A percentile compares a stretch with the other conserved stretches of the same genome.
These are phyloP conservation scores for Iberis pinnata DNA, from an alignment of 345 rosid genomes.

Conservation along the genomic window DNA sequence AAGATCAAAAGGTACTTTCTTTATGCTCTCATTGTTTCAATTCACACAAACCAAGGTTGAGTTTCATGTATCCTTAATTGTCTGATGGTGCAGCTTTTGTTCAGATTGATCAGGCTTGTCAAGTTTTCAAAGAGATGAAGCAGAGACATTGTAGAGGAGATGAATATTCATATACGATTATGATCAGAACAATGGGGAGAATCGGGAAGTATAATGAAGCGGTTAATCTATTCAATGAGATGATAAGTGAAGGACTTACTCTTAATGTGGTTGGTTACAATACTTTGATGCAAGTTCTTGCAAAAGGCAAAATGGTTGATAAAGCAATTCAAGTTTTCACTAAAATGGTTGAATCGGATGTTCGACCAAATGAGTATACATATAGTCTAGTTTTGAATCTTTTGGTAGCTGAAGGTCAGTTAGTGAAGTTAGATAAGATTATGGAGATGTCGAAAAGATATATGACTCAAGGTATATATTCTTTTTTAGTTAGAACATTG, in stretches of 20 bases:
- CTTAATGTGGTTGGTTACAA: constrained; percentile 61
- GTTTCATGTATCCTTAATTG: constrained; percentile 46
- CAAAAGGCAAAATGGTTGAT: constrained; percentile 54
- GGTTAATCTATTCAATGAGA: constrained; percentile 57
- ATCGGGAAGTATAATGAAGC: constrained; percentile 55
- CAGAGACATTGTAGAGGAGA: constrained; percentile 58
- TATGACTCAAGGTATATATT: constrained; percentile 67
- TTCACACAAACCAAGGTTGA: not conserved
- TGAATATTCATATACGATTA: constrained; percentile 71
- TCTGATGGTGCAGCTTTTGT: constrained; percentile 43
- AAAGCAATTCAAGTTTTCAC: constrained; percentile 64
- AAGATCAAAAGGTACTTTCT: constrained; percentile 58
- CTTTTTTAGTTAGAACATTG: constrained; percentile 62
- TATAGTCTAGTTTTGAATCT: constrained; percentile 52
- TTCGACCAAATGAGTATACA: constrained; percentile 63
- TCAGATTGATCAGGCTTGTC: constrained; percentile 65
- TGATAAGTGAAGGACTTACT: constrained; percentile 47
- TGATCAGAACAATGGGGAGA: constrained; percentile 75
- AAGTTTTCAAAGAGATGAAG: constrained; percentile 80
- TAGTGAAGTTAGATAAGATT: constrained; percentile 52
- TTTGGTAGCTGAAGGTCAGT: constrained; percentile 59
- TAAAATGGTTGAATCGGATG: constrained; percentile 56
- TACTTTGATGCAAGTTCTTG: constrained; percentile 72
- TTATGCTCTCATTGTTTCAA: not conserved
- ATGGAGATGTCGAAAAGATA: constrained; percentile 60